Conservation (phyloP, 495 filamentous ascomycete species). For the Talaromyces wortmannii region DNA sequence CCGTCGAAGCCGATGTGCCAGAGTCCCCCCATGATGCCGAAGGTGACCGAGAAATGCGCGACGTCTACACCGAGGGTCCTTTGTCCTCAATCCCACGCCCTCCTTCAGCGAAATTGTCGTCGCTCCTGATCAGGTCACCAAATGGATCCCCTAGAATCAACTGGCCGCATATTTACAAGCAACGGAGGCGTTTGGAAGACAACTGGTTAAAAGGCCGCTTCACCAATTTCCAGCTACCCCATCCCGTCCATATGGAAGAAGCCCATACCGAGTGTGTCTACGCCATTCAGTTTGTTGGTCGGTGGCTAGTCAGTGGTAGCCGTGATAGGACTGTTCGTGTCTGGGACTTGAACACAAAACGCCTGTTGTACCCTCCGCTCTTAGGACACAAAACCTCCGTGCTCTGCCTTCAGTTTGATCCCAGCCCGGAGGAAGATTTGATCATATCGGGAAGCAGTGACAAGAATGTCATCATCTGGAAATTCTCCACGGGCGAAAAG, state of each 20-base stretch:
- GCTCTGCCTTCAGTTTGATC: conserved; percentile 93
- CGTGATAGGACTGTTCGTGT: conserved; percentile 81
- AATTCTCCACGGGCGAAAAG: conserved; percentile 79
- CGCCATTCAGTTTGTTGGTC: conserved; percentile 78
- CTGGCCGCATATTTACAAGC: conserved; percentile 74
- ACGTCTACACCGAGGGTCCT: conserved; percentile 23
- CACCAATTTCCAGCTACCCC: conserved; percentile 83
- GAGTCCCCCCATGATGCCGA: conserved; percentile 22
- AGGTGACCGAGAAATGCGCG: conserved; percentile 40
- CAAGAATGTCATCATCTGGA: conserved; percentile 83
- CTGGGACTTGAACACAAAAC: conserved; percentile 80
- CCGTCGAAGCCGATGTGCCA: conserved; percentile 32
- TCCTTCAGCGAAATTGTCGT: conserved; percentile 18
- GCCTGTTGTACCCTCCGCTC: conserved; percentile 65
- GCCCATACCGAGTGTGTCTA: conserved; percentile 92
- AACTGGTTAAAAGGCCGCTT: conserved; percentile 85
- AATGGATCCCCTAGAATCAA: conserved; percentile 31
- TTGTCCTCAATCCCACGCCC: conserved; percentile 10
- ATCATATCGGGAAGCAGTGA: conserved; percentile 94
- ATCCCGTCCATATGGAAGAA: conserved; percentile 72
- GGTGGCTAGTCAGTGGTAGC: conserved; percentile 89
- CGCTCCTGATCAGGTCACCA: conserved; percentile 23
- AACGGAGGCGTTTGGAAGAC: conserved; percentile 74
- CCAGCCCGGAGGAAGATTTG: conserved; percentile 80
- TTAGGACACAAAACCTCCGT: conserved; percentile 78